These are phyloP conservation scores for Fusarium fujikuroi DNA, from an alignment of 2,329 filamentous ascomycete species.

Conservation along the genomic window DNA sequence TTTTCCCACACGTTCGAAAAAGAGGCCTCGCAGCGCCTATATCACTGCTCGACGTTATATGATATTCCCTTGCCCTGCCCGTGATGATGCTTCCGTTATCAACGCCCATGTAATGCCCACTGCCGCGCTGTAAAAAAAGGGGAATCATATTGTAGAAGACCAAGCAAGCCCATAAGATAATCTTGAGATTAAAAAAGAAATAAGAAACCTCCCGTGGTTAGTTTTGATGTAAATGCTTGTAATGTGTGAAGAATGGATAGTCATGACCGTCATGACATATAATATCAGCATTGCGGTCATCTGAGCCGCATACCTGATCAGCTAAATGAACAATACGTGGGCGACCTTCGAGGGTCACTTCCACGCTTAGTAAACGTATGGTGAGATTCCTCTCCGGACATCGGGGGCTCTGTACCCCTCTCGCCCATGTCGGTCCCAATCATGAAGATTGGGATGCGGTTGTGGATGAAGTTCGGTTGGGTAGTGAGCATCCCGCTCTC, in stretches of 20 bases:
- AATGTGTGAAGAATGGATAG: not conserved
- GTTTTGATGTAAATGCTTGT: not conserved
- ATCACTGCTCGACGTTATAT: conserved; percentile 6
- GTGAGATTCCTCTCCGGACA: conserved; percentile 39
- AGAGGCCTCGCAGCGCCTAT: conserved; percentile 18
- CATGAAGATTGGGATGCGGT: conserved; percentile 35
- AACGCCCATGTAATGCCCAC: conserved; percentile 42
- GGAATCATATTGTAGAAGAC: conserved; percentile 35
- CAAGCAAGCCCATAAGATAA: conserved; percentile 12
- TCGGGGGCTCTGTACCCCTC: conserved; percentile 48
- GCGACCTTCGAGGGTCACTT: conserved; percentile 23
- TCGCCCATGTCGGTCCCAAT: conserved; percentile 51
- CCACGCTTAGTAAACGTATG: conserved; percentile 48
- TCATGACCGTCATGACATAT: conserved; percentile 9
- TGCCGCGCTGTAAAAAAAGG: conserved; percentile 26
- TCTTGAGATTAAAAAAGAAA: conserved; percentile 5
- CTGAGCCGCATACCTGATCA: not conserved
- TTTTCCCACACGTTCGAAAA: conserved; percentile 12
- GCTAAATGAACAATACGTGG: conserved; percentile 16
- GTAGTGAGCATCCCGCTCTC: conserved; percentile 23
- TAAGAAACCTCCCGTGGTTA: not conserved
- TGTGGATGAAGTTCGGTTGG: conserved; percentile 32
- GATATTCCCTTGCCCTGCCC: conserved; percentile 3
- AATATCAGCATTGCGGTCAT: not conserved
- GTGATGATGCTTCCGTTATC: conserved; percentile 22